A percentile compares a stretch with the other conserved stretches of the same genome.
These are phyloP conservation scores for Dendrothele bispora DNA, from an alignment of 768 basidiomycete genomes.

Conservation along the genomic window DNA sequence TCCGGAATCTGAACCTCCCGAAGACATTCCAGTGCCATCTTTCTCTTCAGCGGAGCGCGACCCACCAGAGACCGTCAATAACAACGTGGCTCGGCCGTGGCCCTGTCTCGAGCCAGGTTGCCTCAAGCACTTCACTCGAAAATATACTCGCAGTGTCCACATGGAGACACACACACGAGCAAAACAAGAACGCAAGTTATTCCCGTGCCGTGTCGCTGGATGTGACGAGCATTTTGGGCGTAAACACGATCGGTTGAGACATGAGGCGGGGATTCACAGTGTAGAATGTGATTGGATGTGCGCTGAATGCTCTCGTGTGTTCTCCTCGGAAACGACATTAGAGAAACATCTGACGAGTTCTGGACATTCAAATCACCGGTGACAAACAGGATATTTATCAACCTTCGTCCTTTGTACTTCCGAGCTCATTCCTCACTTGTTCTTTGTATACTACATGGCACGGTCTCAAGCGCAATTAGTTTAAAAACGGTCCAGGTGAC, in stretches of 20 bases:
- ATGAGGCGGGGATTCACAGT: constrained; percentile 16
- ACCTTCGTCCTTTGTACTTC: too few species aligned
- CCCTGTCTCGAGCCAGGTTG: not conserved
- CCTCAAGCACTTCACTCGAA: not conserved
- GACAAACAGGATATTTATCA: too few species aligned
- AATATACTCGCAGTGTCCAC: not conserved
- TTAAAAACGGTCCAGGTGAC: too few species aligned
- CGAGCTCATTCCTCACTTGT: too few species aligned
- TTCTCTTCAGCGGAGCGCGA: not conserved
- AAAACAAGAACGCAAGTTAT: not conserved
- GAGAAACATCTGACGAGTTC: too few species aligned
- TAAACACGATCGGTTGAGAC: constrained; percentile 14
- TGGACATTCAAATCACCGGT: too few species aligned
- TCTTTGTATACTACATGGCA: too few species aligned
- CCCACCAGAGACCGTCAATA: not conserved
- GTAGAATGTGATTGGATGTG: constrained; percentile 13
- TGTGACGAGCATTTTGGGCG: constrained; percentile 13
- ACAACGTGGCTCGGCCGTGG: not conserved
- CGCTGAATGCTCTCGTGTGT: constrained; percentile 9
- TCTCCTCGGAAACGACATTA: constrained; percentile 13
- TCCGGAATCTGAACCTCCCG: too few species aligned
- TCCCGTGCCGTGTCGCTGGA: not conserved
- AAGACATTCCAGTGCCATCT: not conserved
- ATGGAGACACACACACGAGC: not conserved
- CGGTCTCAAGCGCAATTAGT: too few species aligned